Evolutionary conservation across 108 stramenopile species (phyloP).

Genomic region (Cyclotella distinguenda): DNA sequence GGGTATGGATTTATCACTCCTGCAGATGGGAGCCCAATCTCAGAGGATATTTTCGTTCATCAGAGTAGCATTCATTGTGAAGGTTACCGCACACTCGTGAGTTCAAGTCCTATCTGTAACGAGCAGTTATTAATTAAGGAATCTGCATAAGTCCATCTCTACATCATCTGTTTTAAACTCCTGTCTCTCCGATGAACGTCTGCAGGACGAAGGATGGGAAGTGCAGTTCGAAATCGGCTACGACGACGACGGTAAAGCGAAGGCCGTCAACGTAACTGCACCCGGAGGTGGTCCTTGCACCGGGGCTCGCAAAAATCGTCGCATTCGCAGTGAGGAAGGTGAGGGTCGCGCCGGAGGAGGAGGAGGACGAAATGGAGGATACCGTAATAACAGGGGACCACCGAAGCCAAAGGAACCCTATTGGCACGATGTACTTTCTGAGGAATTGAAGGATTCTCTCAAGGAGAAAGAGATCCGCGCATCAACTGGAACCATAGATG

Average conservation of each 20-base stretch:
- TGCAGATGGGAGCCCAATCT: conserved; percentile 48
- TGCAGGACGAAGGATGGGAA: conserved; percentile 59
- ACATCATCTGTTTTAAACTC: conserved; percentile 2
- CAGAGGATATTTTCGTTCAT: conserved; percentile 83
- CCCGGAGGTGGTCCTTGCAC: conserved; percentile 64
- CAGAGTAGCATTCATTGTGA: conserved; percentile 65
- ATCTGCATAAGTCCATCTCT: no score
- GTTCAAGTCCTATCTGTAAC: no score
- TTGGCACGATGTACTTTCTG: conserved; percentile 54
- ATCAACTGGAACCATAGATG: conserved; percentile 53
- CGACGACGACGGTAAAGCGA: conserved; percentile 74
- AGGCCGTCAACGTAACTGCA: conserved; percentile 68
- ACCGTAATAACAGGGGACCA: conserved; percentile 13
- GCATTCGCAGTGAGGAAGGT: conserved; percentile 11
- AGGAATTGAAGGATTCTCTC: conserved; percentile 49
- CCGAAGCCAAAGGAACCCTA: conserved; percentile 42
- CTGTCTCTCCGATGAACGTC: not conserved
- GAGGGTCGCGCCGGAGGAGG: not conserved
- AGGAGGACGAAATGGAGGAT: not conserved
- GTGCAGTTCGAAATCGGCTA: conserved; percentile 72
- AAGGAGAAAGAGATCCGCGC: conserved; percentile 46
- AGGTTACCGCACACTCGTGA: conserved; percentile 72
- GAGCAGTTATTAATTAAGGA: no score
- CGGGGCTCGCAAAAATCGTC: conserved; percentile 43
- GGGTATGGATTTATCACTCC: conserved; percentile 82